Base-by-base conservation (phyloP, 2,329 filamentous ascomycete genomes). In the Fusarium lateritium region DNA sequence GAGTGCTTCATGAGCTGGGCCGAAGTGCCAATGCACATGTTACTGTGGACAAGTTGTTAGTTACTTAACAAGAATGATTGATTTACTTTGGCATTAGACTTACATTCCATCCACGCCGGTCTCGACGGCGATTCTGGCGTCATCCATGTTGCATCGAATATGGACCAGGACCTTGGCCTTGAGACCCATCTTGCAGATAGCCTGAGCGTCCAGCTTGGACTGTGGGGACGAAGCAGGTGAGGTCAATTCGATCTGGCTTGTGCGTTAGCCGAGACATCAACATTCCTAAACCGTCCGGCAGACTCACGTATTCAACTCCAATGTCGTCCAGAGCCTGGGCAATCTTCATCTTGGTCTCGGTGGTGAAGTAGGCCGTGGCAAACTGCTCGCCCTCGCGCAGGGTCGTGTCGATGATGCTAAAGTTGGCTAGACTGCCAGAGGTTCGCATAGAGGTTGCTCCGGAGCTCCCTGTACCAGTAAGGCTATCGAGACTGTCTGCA, bases 111-210 rank as follows among this genome's bases (percentile, higher is more conserved):
- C 62, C 6, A 95, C 92, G 82, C 93, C 93, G 22, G 92, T 94
- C 80, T 94, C 88, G 54, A 95, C 92, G 39, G 93, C 93, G 70
- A 94, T 86, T 78, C 89, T 88, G 71, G 93, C 93, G 84, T 79
- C 77, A 39, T 77, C 73, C 76, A 79, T 77, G 72, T 77, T 73
- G 67, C 77, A 76, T 53, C 75, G 68, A 17, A 76, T 73, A 51
- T 73, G 71, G 62, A 63, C 65, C 19, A 73, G 26, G 8, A 70
- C 36, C 62, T 73, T 86, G 70, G 89, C 88, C 91, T 94, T 94
- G 80, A 98, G 88, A 69, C 94, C 94, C 55, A 98, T 91, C 86
- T 94, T 94, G 91, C 93, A 97, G 76, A 98, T 97, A 59, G 91
- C 91, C 83, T 96, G 91, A 81, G 94, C 97, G 83, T 98, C 95